Base-by-base conservation (phyloP, 2,329 filamentous ascomycete genomes). In the Penicillium sp. region DNA sequence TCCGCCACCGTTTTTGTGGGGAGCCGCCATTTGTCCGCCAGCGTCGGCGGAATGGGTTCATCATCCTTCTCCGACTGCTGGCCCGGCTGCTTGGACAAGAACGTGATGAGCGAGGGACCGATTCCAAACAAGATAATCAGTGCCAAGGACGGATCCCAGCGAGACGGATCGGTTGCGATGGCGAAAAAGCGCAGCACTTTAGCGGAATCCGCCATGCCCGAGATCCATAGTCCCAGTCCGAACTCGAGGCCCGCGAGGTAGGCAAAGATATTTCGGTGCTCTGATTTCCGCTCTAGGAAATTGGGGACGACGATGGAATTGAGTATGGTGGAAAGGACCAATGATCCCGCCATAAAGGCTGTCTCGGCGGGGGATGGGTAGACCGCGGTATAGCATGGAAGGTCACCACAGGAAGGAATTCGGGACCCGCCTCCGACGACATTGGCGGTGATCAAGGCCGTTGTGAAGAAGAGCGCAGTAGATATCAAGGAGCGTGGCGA, bases 171-270 rank as follows among this genome's bases (percentile, higher is more conserved):
- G 5, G 73, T 69, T 13, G 69, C 64, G 43, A 73, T 61, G 28
- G 66, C 67, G 42, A 79, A 75, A 59, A 79, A 79, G 1, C 73
- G 65, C 12, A 75, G 59, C 2, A 79, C 74, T 56, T 79, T 80
- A 0, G 65, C 63, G 0, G 76, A 70, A 27, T 74, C 65, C 0
- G 75, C 69, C 76, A 80, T 78, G 12, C 75, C 75, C 3, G 72
- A 73, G 39, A 79, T 70, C 29, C 76, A 62, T 3, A 80, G 67
- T 1, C 77, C 77, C 1, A 77, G 64, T 1, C 74, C 76, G 42
- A 79, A 79, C 45, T 77, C 66, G 1, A 77, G 54, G 3, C 77
- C 77, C 0, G 73, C 66, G 34, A 76, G 63, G 48, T 74, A 74
- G 5, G 69, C 66, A 27, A 71, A 74, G 2, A 68, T 55, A 0